Base-by-base conservation (phyloP, 768 basidiomycete species). In the Holtermanniella nyarrowii region DNA sequence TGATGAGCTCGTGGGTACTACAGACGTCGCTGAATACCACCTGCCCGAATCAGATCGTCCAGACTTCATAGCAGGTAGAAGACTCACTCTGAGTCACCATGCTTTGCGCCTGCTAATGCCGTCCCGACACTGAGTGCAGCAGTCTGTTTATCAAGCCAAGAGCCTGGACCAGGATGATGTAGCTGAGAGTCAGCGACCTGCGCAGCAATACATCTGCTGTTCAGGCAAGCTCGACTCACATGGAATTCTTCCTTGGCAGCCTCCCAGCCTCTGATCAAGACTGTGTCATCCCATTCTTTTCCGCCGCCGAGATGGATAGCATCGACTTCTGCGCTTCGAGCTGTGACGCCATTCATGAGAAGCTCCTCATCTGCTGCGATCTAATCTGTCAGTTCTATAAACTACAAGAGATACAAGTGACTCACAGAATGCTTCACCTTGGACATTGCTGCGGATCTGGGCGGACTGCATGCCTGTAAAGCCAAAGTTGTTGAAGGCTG, bases 221-320 rank as follows among this genome's bases (percentile, higher is more conserved):
- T n/a, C n/a, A n/a, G n/a, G 21, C 22, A 21, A 41, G 13, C 3
- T 16, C 18, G 13, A 58, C 65, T 43, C 52, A 70, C 69, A 25
- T 63, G 63, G 49, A 68, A 71, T 44, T 71, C 67, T 41, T 65
- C 61, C 47, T 62, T 58, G 1, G 69, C 69, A 10, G 63, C 59
- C 50, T 71, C 67, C 42, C 61, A 67, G 16, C 60, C 60, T 21
- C 51, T 54, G 41, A 71, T 52, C 11, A 71, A 55, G 48, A 68
- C 67, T n/a, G 62, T 23, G 50, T 71, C 69, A 44, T 71, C 69
- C 69, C 69, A 71, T 27, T 62, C 66, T 11, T 54, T 62, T 16
- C 49, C 54, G 1, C 39, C 42, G 16, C 26, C 41, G 46, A 52
- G 31, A 25, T 27, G 26, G 39, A 43, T 5, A 14, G 5, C 13